These are phyloP conservation scores for Aegle marmelos DNA, from an alignment of 345 rosid genomes.

Conservation along the genomic window DNA sequence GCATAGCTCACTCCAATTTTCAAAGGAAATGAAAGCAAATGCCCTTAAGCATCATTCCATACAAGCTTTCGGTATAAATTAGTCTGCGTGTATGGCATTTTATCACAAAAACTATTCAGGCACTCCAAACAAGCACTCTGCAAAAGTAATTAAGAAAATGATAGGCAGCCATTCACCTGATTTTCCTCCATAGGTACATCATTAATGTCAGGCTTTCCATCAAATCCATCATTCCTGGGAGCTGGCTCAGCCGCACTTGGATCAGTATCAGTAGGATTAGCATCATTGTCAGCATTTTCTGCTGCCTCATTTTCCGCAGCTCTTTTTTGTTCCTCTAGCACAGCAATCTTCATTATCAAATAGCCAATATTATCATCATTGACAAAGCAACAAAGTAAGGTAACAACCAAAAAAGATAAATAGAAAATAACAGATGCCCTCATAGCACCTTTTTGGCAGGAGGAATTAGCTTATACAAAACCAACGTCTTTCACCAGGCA, in stretches of 20 bases:
- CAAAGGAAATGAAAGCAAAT: neutral
- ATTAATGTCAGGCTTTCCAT: conserved; percentile 80
- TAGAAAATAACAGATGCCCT: neutral
- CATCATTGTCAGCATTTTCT: conserved; percentile 57
- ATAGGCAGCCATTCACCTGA: conserved; percentile 43
- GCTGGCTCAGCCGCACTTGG: conserved; percentile 32
- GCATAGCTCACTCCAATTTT: neutral
- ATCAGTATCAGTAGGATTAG: conserved; percentile 41
- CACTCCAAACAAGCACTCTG: neutral
- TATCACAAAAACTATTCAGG: neutral
- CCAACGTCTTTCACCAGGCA: neutral
- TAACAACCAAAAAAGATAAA: neutral
- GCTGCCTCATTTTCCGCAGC: conserved; percentile 50
- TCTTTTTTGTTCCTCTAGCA: conserved; percentile 61
- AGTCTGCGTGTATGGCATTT: neutral
- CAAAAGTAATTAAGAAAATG: neutral
- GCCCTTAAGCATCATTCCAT: neutral
- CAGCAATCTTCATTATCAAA: conserved; percentile 57
- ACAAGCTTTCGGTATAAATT: conserved; percentile 5
- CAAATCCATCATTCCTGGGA: conserved; percentile 33
- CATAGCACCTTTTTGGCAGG: neutral
- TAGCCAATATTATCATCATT: conserved; percentile 16
- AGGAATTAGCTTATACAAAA: neutral
- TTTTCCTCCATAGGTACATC: conserved; percentile 67
- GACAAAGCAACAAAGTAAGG: neutral